Base-by-base conservation (phyloP, 164 flowering plant species). In the Umbilicus rupestris region DNA sequence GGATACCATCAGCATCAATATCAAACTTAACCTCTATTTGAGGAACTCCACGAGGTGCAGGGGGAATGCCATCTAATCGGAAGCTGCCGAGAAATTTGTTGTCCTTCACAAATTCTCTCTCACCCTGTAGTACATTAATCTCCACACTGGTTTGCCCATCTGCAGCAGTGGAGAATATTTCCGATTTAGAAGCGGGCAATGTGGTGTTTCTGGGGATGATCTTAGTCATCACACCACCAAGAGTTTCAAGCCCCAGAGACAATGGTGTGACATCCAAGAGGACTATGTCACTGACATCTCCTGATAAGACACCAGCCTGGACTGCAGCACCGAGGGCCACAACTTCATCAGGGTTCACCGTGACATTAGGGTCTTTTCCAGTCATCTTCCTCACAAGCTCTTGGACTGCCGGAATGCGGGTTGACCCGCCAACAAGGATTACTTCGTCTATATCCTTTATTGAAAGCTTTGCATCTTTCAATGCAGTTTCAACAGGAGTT, bases 31-130 rank as follows among this genome's bases (percentile, higher is more conserved):
- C 78, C 39, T 78, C 78, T 55, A 78, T 78, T 35, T 73, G 77
- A 22, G 78, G 78, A 50, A 76, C 81, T 28, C 81, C 81, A 24
- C 94, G 89, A 20, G 90, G 92, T 3, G 96, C 91, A 0, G 96
- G 96, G 2, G 92, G 92, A 42, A 88, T 87, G 26, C 96, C 95
- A 77, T 88, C 95, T 7, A 88, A 68, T 7, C 95, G 91, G 92
- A 88, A 88, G 70, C 88, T 86, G 17, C 95, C 95, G 45, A 88
- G 82, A 68, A 92, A 88, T 60, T 88, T 88, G 78, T 88, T 88
- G 70, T 88, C 95, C 75, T 85, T 80, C 7, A 88, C 94, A 76
- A 88, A 88, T 72, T 88, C 94, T 64, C 94, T 80, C 70, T 88
- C 94, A 19, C 95, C 95, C 63, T 88, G 95, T 24, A 88, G 87